phyloP scores from a whole-genome alignment of 148 eudicot genomes.

The Cornus kousa region DNA sequence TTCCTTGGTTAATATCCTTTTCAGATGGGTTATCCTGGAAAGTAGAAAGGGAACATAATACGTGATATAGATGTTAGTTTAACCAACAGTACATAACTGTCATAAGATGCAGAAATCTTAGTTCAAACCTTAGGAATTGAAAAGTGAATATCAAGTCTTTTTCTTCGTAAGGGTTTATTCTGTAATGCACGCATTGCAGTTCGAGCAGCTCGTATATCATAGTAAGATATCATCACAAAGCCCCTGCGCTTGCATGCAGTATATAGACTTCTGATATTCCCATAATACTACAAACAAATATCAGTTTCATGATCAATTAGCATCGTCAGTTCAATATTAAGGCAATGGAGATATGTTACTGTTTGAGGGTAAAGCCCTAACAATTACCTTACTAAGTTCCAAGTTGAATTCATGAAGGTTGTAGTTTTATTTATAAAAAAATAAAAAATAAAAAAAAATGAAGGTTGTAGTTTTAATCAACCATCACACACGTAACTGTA shows the following conservation, averaged over 20 bases:
- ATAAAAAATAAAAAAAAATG: background rate
- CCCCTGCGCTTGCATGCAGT: conserved; percentile 70
- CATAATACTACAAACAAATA: conserved; percentile 44
- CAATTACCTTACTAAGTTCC: background rate
- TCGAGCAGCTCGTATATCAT: conserved; percentile 65
- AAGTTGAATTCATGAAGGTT: background rate
- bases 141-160: conserved; percentile 61
- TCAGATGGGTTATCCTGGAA: conserved; percentile 61
- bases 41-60: background rate
- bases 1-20: conserved; percentile 61
- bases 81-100: background rate
- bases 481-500: background rate
- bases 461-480: background rate
- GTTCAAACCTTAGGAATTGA: conserved; percentile 55
- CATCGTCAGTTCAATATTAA: background rate
- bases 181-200: conserved; percentile 58
- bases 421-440: background rate
- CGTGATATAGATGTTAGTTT: conserved; percentile 1
- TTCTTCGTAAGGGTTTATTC: conserved; percentile 52
- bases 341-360: background rate
- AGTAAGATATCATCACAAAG: conserved; percentile 68
- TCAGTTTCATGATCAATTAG: background rate
- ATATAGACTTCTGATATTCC: conserved; percentile 56
- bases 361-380: background rate
- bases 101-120: conserved; percentile 1